Conservation (phyloP, 2,329 filamentous ascomycete genomes). For the Achaetomium macrosporum region DNA sequence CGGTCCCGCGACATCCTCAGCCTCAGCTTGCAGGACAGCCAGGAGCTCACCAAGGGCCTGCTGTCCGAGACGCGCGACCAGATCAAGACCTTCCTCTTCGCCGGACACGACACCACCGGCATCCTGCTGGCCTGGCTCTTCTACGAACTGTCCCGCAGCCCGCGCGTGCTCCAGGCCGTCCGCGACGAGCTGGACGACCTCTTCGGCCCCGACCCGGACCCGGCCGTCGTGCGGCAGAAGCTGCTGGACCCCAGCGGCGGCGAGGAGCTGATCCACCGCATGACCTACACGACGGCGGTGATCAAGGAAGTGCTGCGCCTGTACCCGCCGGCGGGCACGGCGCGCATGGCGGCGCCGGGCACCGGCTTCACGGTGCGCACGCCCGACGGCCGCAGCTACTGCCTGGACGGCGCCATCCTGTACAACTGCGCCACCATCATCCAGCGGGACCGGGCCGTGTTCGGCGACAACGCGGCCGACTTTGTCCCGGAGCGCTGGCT, state of each 20-base stretch:
- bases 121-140: conserved; percentile 33
- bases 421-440: conserved; percentile 32
- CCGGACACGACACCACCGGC: conserved; percentile 38
- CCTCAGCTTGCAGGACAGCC: conserved; percentile 29
- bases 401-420: conserved; percentile 32
- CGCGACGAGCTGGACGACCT: conserved; percentile 33
- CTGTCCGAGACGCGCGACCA: conserved; percentile 32
- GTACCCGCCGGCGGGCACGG: conserved; percentile 31
- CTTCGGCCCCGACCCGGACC: conserved; percentile 29
- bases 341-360: conserved; percentile 26
- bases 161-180: conserved; percentile 27
- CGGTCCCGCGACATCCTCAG: conserved; percentile 30
- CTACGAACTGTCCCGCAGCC: conserved; percentile 33
- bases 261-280: conserved; percentile 29
- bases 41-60: conserved; percentile 26
- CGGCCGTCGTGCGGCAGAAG: conserved; percentile 23
- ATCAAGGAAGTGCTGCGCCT: conserved; percentile 35
- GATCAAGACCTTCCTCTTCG: conserved; percentile 36
- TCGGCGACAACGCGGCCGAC: conserved; percentile 31
- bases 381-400: conserved; percentile 25
- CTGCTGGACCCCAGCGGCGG: conserved; percentile 25
- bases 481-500: conserved; percentile 39
- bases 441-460: conserved; percentile 32
- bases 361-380: conserved; percentile 28
- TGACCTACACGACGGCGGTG: conserved; percentile 34